Evolutionary conservation across 441 rosid genomes (phyloP), one percentile per base, ranked within the genome.

Genomic region (Pelargonium australe): DNA sequence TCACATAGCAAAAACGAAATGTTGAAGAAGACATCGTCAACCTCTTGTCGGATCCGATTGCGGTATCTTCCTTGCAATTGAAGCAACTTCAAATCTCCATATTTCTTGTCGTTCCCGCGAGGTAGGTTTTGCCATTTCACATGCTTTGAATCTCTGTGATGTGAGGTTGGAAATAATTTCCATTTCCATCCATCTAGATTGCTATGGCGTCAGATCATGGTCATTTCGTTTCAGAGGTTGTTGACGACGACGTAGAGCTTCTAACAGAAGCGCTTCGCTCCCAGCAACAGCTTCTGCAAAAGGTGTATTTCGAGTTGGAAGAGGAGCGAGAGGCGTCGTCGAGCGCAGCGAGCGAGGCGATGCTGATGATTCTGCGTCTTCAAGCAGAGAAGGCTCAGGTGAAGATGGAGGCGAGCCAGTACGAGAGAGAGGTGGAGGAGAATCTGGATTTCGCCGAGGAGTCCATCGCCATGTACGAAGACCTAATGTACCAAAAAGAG

Each of bases 351-450:
- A 13, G 16, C 57, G 57, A 49, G 3, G 57, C 57, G 0, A 49
- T 49, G 57, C 11, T n/a, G 19, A 49, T 49, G 57, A 49, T 49
- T 4, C 57, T 49, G 57, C 57, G 57, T 0, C 57, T 49, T 2
- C 57, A 49, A n/a, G 57, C 57, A 4, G 57, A 49, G 57, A 49
- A 49, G 19, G 14, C 57, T 49, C 57, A 49, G 57, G 16, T 49
- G 16, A 49, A 49, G 57, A 49, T 49, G 57, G 57, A 49, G 16
- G 57, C 57, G 57, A 49, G 57, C 17, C 57, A 49, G 16, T 49
- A 49, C 57, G 14, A 49, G 57, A 2, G 57, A 49, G 57, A 49
- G 57, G 57, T n/a, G 57, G 57, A 49, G 57, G 57, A 49, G 16
- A 49, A 49, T 4, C 13, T 49, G 57, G 13, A n/a, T n/a, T n/a